These are phyloP conservation scores for Polyporus tsugae DNA, from an alignment of 1,284 basidiomycete species.

Conservation along the genomic window DNA sequence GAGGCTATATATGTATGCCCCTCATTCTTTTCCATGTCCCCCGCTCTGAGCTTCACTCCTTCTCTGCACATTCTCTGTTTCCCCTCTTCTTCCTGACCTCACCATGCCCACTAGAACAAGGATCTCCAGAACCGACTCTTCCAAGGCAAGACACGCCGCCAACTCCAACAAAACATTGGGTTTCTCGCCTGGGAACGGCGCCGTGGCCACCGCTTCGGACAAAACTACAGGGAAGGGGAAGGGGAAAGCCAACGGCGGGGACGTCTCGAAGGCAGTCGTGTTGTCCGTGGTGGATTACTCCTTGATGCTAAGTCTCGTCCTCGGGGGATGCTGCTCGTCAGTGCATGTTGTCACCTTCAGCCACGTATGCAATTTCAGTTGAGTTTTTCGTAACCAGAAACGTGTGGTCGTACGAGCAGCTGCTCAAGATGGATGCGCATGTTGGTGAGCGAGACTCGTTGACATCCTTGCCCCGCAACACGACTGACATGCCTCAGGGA, in stretches of 20 bases:
- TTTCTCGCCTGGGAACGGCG: background rate
- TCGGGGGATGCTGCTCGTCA: conserved; percentile 86
- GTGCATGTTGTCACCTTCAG: conserved; percentile 38
- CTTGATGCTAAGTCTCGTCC: conserved; percentile 63
- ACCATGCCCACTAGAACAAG: conserved; percentile 15
- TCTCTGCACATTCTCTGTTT: background rate
- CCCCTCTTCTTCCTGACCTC: conserved; percentile 10
- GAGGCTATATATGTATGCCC: conserved; percentile 12
- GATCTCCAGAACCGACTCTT: background rate
- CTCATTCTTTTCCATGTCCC: conserved; percentile 11
- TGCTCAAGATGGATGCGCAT: conserved; percentile 73
- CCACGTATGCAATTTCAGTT: conserved; percentile 8
- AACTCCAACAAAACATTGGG: background rate
- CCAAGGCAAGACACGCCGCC: background rate
- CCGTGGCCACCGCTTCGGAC: background rate
- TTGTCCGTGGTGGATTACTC: conserved; percentile 58
- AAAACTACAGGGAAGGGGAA: background rate
- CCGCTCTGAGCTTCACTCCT: background rate
- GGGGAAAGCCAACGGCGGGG: background rate
- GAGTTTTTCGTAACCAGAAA: conserved; percentile 53
- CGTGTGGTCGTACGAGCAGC: conserved; percentile 74
- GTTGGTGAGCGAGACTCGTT: conserved; percentile 58
- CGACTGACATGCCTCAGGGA: conserved; percentile 54
- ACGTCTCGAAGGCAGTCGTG: conserved; percentile 31
- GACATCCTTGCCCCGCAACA: no score